Conservation (phyloP, 805 yeast species). For the Kluyveromyces starmeri region DNA sequence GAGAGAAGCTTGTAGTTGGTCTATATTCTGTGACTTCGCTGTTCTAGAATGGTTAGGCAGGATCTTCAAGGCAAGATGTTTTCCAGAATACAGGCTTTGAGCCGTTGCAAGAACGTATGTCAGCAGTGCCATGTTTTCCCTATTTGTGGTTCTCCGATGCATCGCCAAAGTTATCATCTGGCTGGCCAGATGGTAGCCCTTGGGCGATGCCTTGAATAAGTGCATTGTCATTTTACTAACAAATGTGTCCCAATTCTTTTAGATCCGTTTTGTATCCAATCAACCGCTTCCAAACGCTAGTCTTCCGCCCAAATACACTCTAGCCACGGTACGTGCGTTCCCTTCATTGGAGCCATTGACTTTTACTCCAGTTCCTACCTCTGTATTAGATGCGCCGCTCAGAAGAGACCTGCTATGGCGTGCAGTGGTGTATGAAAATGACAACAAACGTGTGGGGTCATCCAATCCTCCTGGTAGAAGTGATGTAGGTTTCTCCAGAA, state of each 20-base stretch:
- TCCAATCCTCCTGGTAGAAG: constrained; percentile 80
- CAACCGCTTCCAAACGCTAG: constrained; percentile 22
- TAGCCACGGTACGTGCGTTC: constrained; percentile 71
- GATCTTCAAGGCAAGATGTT: too few species aligned
- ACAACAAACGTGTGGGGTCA: constrained; percentile 81
- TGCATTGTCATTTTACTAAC: too few species aligned
- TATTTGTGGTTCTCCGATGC: too few species aligned
- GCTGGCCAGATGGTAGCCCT: too few species aligned
- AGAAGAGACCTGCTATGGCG: constrained; percentile 92
- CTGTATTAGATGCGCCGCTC: constrained; percentile 62
- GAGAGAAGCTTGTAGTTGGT: too few species aligned
- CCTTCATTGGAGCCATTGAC: constrained; percentile 85
- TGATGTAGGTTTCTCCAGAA: constrained; percentile 76
- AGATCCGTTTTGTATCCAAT: constrained; percentile 12
- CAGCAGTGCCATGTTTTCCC: too few species aligned
- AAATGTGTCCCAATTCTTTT: too few species aligned
- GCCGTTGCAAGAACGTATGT: constrained; percentile 1
- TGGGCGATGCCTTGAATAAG: too few species aligned
- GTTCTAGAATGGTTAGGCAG: too few species aligned
- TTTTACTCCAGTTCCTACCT: constrained; percentile 65
- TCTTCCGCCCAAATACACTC: constrained; percentile 58
- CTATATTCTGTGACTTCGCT: too few species aligned
- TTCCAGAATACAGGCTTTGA: constrained; percentile 1
- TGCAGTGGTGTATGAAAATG: constrained; percentile 89
- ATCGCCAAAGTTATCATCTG: too few species aligned